Evolutionary conservation across 345 rosid species (phyloP).

Genomic region (Crucihimalaya himalaica): DNA sequence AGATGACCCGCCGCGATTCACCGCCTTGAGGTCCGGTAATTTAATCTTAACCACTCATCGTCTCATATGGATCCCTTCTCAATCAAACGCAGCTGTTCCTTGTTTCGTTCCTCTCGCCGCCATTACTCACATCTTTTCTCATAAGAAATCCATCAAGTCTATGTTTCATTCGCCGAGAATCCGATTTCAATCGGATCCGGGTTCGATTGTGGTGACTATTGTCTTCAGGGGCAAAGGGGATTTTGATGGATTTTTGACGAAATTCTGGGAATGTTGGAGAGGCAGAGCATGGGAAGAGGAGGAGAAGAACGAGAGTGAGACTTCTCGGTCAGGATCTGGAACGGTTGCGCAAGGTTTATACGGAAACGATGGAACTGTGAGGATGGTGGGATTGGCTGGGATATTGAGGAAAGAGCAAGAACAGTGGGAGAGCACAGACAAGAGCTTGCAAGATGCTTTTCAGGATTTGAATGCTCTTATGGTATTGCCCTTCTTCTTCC

Average conservation of each 20-base stretch:
- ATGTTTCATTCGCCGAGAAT: slow-evolving; percentile 86
- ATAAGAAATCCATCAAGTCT: slow-evolving; percentile 70
- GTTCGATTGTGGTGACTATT: slow-evolving; percentile 62
- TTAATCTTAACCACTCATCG: slow-evolving; percentile 87
- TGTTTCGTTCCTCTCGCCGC: slow-evolving; percentile 52
- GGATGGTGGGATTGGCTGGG: slow-evolving; percentile 96
- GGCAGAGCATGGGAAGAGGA: slow-evolving; percentile 74
- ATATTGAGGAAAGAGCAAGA: slow-evolving; percentile 93
- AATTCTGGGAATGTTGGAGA: slow-evolving; percentile 83
- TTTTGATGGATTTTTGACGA: slow-evolving; percentile 68
- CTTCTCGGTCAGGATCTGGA: slow-evolving; percentile 36
- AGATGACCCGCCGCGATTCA: slow-evolving; percentile 46
- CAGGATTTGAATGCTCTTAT: slow-evolving; percentile 94
- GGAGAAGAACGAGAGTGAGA: slow-evolving; percentile 34
- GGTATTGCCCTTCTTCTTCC: slow-evolving; percentile 45
- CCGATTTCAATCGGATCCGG: slow-evolving; percentile 65
- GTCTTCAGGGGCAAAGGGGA: slow-evolving; percentile 87
- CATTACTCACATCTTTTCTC: slow-evolving; percentile 56
- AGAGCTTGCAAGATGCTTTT: slow-evolving; percentile 94
- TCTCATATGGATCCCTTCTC: slow-evolving; percentile 76
- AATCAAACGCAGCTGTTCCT: slow-evolving; percentile 41
- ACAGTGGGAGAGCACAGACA: slow-evolving; percentile 91
- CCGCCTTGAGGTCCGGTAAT: slow-evolving; percentile 58
- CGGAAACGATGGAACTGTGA: slow-evolving; percentile 74
- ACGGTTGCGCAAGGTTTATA: slow-evolving; percentile 56